Evolutionary conservation across 257 asterid species (phyloP).

Genomic region (Euphrasia confusa): DNA sequence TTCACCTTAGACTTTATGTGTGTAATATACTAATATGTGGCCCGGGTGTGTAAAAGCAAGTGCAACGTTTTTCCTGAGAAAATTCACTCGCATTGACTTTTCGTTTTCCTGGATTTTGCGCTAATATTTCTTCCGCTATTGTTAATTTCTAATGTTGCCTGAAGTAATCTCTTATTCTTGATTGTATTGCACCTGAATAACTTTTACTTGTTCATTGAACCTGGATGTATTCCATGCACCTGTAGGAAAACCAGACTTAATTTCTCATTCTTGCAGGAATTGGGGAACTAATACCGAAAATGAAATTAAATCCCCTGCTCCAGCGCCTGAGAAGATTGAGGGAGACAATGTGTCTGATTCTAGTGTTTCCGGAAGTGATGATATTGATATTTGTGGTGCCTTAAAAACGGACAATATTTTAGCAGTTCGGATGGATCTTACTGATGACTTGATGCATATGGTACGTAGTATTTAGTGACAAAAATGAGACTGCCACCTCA

Average conservation of each 20-base stretch:
- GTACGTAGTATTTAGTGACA: slow-evolving; percentile 29
- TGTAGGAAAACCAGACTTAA: background rate
- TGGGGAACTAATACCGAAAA: slow-evolving; percentile 41
- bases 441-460: slow-evolving; percentile 80
- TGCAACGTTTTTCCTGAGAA: background rate
- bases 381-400: slow-evolving; percentile 27
- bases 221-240: background rate
- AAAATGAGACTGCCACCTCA: background rate
- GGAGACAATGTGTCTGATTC: slow-evolving; percentile 29
- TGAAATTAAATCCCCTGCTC: slow-evolving; percentile 27
- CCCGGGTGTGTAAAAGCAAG: background rate
- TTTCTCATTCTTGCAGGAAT: slow-evolving; percentile 41
- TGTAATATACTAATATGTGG: slow-evolving; percentile 13
- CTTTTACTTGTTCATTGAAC: background rate
- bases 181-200: background rate
- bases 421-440: slow-evolving; percentile 66
- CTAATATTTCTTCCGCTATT: background rate
- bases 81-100: background rate
- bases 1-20: background rate
- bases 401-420: slow-evolving; percentile 29
- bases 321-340: slow-evolving; percentile 26
- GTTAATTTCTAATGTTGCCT: background rate
- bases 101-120: background rate
- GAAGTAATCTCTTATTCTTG: background rate
- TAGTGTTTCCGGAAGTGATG: slow-evolving; percentile 31